These are phyloP conservation scores for Trichophyton rubrum DNA, from an alignment of 2,329 filamentous ascomycete species.

Conservation along the genomic window DNA sequence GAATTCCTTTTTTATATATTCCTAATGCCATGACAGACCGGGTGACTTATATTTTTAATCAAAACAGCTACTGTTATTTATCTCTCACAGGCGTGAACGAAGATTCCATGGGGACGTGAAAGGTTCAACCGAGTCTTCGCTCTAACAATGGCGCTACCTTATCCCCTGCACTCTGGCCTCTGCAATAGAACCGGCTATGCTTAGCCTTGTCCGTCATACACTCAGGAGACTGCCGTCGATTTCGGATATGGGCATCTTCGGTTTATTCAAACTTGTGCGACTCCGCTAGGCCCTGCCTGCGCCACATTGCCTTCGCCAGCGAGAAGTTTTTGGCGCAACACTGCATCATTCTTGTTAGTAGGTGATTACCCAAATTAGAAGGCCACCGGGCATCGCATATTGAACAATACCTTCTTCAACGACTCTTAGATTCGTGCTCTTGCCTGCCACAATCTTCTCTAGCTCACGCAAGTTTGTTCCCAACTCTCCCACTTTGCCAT, in stretches of 20 bases:
- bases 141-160: background rate
- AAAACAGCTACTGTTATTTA: background rate
- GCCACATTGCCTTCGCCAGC: constrained; percentile 29
- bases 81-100: background rate
- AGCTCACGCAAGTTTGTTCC: constrained; percentile 53
- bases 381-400: background rate
- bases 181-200: background rate
- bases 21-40: background rate
- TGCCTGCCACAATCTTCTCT: constrained; percentile 57
- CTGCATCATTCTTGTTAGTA: constrained; percentile 19
- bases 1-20: background rate
- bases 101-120: background rate
- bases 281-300: constrained; percentile 21
- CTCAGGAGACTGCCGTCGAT: too few species aligned
- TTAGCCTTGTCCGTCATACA: background rate
- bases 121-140: background rate
- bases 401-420: constrained; percentile 66
- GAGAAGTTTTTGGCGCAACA: constrained; percentile 42
- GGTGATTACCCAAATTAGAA: background rate
- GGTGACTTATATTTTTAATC: background rate
- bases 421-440: constrained; percentile 71
- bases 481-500: constrained; percentile 54
- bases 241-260: background rate
- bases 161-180: background rate
- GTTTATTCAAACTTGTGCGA: constrained; percentile 1